phyloP scores from a whole-genome alignment of 139 green algal species.

The Diplosphaera chodatii region DNA sequence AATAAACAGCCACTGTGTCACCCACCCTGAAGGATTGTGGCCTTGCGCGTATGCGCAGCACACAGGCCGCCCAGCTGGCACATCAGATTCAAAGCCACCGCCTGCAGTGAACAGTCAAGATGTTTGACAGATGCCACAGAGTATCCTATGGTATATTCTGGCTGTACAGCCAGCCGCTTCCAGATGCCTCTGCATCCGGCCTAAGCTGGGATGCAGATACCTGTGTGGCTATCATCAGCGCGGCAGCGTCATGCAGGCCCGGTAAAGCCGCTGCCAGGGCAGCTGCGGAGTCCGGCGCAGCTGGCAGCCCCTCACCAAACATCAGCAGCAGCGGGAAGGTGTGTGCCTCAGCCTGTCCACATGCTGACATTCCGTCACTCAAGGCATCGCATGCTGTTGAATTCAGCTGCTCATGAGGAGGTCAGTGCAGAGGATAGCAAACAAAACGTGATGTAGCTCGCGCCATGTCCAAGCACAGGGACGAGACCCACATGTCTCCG shows the following conservation, averaged over 20 bases:
- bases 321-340: constrained; percentile 3
- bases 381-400: too few species aligned
- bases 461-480: neutral
- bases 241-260: neutral
- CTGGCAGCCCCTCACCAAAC: constrained; percentile 1
- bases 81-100: neutral
- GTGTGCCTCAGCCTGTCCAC: neutral
- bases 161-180: too few species aligned
- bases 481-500: neutral
- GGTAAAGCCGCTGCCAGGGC: neutral
- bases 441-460: too few species aligned
- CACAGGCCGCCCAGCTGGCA: constrained; percentile 9
- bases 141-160: too few species aligned
- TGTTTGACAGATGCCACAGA: too few species aligned
- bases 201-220: neutral
- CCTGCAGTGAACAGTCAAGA: too few species aligned
- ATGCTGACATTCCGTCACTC: too few species aligned
- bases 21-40: constrained; percentile 10
- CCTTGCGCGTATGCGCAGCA: constrained; percentile 4
- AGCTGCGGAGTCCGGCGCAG: neutral
- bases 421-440: too few species aligned
- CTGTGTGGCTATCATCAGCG: too few species aligned
- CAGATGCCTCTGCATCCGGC: too few species aligned
- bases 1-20: neutral
- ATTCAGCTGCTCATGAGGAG: too few species aligned